A percentile compares a stretch with the other conserved stretches of the same genome.
phyloP scores from a whole-genome alignment of 805 yeast genomes.

The Starmerella apis region DNA sequence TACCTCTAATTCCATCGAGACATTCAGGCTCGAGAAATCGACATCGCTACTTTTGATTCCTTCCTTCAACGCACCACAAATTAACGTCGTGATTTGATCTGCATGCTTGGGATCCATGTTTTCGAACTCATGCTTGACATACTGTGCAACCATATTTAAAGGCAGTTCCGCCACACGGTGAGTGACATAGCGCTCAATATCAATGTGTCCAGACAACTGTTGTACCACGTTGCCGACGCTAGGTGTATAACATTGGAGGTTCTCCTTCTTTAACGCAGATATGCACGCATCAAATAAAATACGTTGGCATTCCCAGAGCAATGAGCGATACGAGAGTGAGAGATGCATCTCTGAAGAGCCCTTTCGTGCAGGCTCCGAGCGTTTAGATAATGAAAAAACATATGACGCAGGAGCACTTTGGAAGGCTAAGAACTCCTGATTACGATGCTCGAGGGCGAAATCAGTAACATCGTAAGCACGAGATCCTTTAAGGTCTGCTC shows the following conservation, averaged over 20 bases:
- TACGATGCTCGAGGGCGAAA: conserved; percentile 18
- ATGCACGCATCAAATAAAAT: conserved; percentile 19
- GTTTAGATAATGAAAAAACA: conserved; percentile 37
- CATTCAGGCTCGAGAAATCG: conserved; percentile 14
- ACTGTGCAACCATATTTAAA: neutral
- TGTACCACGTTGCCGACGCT: conserved; percentile 7
- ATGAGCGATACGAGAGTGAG: conserved; percentile 17
- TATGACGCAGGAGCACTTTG: conserved; percentile 61
- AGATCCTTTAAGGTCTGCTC: conserved; percentile 36
- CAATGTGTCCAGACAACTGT: neutral
- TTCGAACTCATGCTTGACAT: conserved; percentile 7
- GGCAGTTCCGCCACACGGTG: neutral
- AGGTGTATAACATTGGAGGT: conserved; percentile 35
- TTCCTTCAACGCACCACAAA: neutral
- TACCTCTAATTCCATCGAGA: conserved; percentile 42
- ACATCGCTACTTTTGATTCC: neutral
- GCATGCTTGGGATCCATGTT: conserved; percentile 16
- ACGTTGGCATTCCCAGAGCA: conserved; percentile 21
- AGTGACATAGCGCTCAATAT: conserved; percentile 11
- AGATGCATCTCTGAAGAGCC: conserved; percentile 23
- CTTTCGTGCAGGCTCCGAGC: conserved; percentile 13
- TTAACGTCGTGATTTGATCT: conserved; percentile 6
- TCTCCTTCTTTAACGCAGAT: conserved; percentile 21
- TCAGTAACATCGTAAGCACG: conserved; percentile 30
- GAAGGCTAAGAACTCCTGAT: conserved; percentile 38